Base-by-base conservation (phyloP, 1,284 basidiomycete species). In the Anthracocystis panici-leucophaei region DNA sequence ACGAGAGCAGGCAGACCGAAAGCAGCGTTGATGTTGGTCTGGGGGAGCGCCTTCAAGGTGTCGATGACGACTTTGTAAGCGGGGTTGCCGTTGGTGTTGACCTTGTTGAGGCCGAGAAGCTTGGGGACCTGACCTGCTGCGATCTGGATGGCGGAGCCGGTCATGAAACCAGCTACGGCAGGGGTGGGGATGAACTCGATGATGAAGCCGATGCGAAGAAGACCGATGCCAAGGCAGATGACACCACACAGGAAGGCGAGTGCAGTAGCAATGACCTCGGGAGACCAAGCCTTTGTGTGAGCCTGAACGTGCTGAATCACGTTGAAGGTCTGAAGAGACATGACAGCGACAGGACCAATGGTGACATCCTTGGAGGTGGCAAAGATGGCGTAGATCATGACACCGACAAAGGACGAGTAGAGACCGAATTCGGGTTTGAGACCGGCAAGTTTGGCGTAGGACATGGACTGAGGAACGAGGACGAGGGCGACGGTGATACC, bases 321-420 rank as follows among this genome's bases (percentile, higher is more conserved):
- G 82, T 93, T 91, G 16, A 93, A 89, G n/a, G 91, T 91, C 38
- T 93, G 92, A 58, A 97, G 90, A 8, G 93, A 96, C 94, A 98
- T 97, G 86, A 99, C 96, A 18, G 96, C 95, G 65, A 85, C 83
- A 9, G 83, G 83, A 8, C 83, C 83, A 56, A 85, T 84, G 61
- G 83, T 84, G 46, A 85, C 83, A 56, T 85, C 83, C 75, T 85
- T 85, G 54, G 82, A 83, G 20, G 83, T 85, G 51, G 83, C 83
- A 33, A 85, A 85, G 59, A 85, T 70, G 55, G 81, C 82, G 85
- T 94, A 94, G 73, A 91, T 88, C 72, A 92, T 86, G 20, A 92
- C 92, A 21, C 93, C 95, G 79, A 97, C 90, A 84, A 98, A 98
- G 2, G 94, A 95, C 4, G 94, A 95, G 86, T 98, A 98, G 10